Conservation (phyloP, 805 yeast species). For the Pichia nanzhaoensis region DNA sequence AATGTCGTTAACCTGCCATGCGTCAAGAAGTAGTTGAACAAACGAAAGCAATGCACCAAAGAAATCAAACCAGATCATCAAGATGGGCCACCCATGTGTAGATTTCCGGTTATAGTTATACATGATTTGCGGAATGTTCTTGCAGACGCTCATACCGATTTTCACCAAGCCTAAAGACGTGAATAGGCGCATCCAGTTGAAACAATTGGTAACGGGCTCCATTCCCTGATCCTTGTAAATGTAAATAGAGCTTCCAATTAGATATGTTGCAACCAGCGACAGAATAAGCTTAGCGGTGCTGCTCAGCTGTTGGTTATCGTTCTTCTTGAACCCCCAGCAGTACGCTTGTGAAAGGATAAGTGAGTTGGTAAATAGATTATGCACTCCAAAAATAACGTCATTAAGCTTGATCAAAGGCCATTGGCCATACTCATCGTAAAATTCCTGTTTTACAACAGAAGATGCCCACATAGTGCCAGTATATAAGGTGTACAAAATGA, state of each 20-base stretch:
- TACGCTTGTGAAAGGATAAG: conserved; percentile 29
- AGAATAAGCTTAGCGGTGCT: conserved; percentile 18
- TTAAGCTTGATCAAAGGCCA: conserved; percentile 28
- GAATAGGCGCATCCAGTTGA: conserved; percentile 29
- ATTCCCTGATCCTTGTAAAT: conserved; percentile 14
- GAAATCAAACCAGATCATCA: conserved; percentile 30
- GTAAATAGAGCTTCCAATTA: conserved; percentile 8
- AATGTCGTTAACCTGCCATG: conserved; percentile 21
- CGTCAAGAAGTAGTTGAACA: conserved; percentile 27
- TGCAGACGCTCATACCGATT: conserved; percentile 30
- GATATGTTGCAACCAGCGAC: conserved; percentile 13
- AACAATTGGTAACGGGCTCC: conserved; percentile 10
- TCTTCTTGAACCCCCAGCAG: conserved; percentile 29
- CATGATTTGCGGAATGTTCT: conserved; percentile 31
- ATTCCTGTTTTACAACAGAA: conserved; percentile 25
- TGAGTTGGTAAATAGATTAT: conserved; percentile 25
- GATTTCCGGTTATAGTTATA: conserved; percentile 31
- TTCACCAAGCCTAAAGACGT: conserved; percentile 30
- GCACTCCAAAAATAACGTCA: conserved; percentile 29
- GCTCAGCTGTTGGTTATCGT: conserved; percentile 27
- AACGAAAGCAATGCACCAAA: conserved; percentile 28
- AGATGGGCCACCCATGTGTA: conserved; percentile 34
- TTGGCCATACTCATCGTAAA: conserved; percentile 20
- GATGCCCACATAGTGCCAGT: conserved; percentile 21
- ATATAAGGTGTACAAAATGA: conserved; percentile 26